phyloP scores from a whole-genome alignment of 768 basidiomycete species.

The Lactarius quietus region DNA sequence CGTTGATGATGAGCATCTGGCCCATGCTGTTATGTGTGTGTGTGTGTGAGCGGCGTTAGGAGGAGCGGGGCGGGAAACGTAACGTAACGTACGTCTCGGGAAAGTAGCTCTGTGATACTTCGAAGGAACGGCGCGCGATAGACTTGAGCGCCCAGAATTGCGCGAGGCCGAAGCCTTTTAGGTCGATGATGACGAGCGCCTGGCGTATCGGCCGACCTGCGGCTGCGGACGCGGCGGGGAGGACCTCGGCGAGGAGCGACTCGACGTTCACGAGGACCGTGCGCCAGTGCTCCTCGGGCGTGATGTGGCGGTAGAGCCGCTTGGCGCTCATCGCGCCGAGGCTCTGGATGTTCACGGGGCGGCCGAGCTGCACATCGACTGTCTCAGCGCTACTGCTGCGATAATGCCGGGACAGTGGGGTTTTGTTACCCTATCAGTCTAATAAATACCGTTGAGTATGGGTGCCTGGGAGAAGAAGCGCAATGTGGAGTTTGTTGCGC shows the following conservation, averaged over 20 bases:
- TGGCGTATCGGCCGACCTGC: conserved; percentile 50
- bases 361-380: conserved; percentile 48
- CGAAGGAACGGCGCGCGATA: conserved; percentile 59
- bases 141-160: conserved; percentile 78
- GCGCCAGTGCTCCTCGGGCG: conserved; percentile 52
- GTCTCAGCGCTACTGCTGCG: not conserved
- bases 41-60: no score
- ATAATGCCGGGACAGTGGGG: no score
- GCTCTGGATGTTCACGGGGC: conserved; percentile 65
- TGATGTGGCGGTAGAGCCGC: conserved; percentile 52
- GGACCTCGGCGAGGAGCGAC: conserved; percentile 57
- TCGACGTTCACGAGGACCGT: conserved; percentile 64
- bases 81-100: conserved; percentile 65
- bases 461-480: not conserved
- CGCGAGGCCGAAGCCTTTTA: conserved; percentile 62
- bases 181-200: conserved; percentile 62
- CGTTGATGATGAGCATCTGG: conserved; percentile 65
- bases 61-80: not conserved
- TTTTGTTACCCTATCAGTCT: conserved; percentile 63
- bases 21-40: conserved; percentile 63
- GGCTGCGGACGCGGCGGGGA: conserved; percentile 59
- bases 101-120: conserved; percentile 75
- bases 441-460: not conserved
- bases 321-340: conserved; percentile 58
- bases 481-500: conserved; percentile 23